Evolutionary conservation across 2,329 filamentous ascomycete genomes (phyloP), one percentile per base, ranked within the genome.

Genomic region (Cercospora citrullina): DNA sequence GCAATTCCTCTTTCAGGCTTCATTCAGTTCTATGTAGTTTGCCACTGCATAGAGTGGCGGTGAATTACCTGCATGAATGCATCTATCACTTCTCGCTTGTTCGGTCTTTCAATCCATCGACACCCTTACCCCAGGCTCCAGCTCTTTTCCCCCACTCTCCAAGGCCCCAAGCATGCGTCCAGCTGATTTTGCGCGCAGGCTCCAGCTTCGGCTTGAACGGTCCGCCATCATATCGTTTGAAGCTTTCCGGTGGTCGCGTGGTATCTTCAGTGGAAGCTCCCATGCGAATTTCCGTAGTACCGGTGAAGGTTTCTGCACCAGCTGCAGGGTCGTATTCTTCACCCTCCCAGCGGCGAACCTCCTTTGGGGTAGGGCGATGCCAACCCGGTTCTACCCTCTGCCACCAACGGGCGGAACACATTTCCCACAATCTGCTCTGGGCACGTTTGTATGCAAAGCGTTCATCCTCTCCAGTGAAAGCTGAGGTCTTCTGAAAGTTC

Each of bases 401-500:
- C 81, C 92, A 92, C 91, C 91, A 94, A 69, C 85, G 82, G 42
- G 82, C 83, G 18, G 90, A 87, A 77, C 91, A 94, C 76, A 95
- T 87, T 80, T 95, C 91, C 91, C 91, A 95, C 3, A 95, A 81
- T n/a, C 92, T 83, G 71, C 89, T 92, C 53, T 87, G 84, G 1
- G 91, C 92, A 26, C 92, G 84, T 78, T 92, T 92, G 73, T 93
- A 94, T 0, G 91, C 91, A 76, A 95, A 95, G 12, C 87, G 84
- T 78, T 94, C 91, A 77, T 94, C 92, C 76, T 94, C 90, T 12
- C 92, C 92, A 0, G 90, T 94, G 74, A 94, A 91, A 0, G 86
- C 87, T 10, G 84, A 82, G 0, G 89, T 85, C 70, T 89, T 88
- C 60, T 83, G 86, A 75, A 94, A 95, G 75, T 94, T 86, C 0